Evolutionary conservation across 352 stramenopile genomes (phyloP), one percentile per base, ranked within the genome.

Genomic region (Pythium periplocum): DNA sequence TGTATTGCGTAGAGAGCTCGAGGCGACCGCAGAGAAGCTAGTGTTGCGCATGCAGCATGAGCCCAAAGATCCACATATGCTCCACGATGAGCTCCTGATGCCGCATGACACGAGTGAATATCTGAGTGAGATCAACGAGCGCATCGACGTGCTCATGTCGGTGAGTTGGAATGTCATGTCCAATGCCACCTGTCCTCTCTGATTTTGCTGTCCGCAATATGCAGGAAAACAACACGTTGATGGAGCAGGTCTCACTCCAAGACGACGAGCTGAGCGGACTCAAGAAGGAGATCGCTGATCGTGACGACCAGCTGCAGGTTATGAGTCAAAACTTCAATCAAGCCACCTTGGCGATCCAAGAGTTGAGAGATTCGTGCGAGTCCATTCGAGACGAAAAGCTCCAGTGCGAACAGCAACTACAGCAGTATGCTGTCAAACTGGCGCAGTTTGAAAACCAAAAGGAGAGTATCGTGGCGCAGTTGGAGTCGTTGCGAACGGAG

Each of bases 321-420:
- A 88, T 93, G 76, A 72, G 65, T 0, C 76, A 90, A 44, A 84
- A 84, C 51, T 90, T 93, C 44, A 88, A 83, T 44, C 73, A 93
- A 34, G 82, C 78, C 0, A 88, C 82, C 6, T 42, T 81, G 2
- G 75, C 79, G 7, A 50, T 93, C 2, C 78, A 87, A 48, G 79
- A 90, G 12, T 59, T 90, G 4, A 66, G 80, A 5, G 78, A 87
- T 17, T 71, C 78, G 5, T 87, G 70, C 30, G 61, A 71, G 7
- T 64, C 66, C 6, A 58, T 88, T 2, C 69, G 71, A 36, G 68
- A 82, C 33, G 82, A 93, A 44, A 89, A 88, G 32, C 53, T 49
- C 4, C 72, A 74, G 12, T 90, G 75, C 26, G 82, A 93, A 50
- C 64, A 74, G 3, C 80, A 88, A 34, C 48, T 93, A 7, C 82